Conservation (phyloP, 768 basidiomycete species). For the Lentinus tigrinus region DNA sequence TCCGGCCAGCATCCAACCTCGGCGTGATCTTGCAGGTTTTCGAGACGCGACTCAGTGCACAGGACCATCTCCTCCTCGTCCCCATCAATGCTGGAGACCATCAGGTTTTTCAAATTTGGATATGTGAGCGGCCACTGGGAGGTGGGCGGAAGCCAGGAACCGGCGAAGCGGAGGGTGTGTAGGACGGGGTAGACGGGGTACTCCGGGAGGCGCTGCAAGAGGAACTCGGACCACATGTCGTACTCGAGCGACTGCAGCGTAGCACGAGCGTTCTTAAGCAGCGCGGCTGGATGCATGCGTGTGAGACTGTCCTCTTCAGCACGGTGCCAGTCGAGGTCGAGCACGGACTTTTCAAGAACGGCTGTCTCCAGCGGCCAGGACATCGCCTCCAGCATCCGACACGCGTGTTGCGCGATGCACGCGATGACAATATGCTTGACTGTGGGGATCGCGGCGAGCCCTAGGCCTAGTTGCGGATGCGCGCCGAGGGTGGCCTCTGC, state of each 20-base stretch:
- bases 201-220: background rate
- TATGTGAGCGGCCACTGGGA: background rate
- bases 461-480: background rate
- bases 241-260: background rate
- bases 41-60: background rate
- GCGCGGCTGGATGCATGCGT: background rate
- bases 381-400: slow-evolving; percentile 2
- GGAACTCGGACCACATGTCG: background rate
- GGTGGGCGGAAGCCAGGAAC: background rate
- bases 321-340: background rate
- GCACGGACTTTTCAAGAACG: background rate
- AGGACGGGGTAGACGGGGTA: background rate
- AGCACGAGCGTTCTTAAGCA: background rate
- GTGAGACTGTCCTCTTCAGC: background rate
- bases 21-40: background rate
- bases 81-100: background rate
- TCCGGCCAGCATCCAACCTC: background rate
- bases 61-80: background rate
- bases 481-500: background rate
- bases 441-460: background rate
- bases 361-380: background rate
- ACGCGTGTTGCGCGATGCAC: background rate
- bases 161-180: background rate
- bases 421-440: background rate
- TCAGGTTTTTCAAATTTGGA: background rate